Evolutionary conservation across 1,284 basidiomycete genomes (phyloP), one percentile per base, ranked within the genome.

Genomic region (Tilletiaria anomala): DNA sequence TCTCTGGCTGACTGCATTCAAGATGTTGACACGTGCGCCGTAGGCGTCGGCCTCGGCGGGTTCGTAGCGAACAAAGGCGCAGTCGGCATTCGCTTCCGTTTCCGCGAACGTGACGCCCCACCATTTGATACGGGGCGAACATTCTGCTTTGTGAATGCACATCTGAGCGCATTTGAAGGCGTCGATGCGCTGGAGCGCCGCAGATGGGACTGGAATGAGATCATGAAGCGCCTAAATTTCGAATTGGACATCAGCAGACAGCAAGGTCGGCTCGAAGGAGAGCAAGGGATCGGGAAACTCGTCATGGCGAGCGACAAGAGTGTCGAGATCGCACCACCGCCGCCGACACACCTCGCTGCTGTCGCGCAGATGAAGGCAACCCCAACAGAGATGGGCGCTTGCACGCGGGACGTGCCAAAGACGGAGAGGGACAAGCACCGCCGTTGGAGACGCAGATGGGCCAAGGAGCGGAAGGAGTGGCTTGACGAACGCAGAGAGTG

Each of bases 31-130:
- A 50, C 50, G 11, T 45, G 45, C 8, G 49, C 45, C 32, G 45
- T 53, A 1, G 49, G 49, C 6, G 47, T 54, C 5, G 54, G 54
- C 12, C 35, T 51, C 31, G 54, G 52, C 1, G 54, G 54, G 18
- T 51, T 51, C 29, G 50, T 51, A 14, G 54, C 45, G 19, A 57
- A 57, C 24, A 57, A 51, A 47, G 53, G 42, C 35, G 54, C 48
- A 43, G 47, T 55, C 10, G 50, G 44, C 35, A 48, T 45, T n/a
- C 16, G 53, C 14, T 39, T 55, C 35, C 32, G 48, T 16, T 53
- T 16, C 4, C 20, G 32, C 29, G 34, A 40, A 18, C 32, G 23
- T 11, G 26, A 18, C 23, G 20, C 36, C 11, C 29, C 36, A 8
- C 36, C 15, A 3, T 3, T 37, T 14, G 36, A 17, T 15, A 24